These are phyloP conservation scores for Fragaria iinumae DNA, from an alignment of 306 rosid genomes.

Conservation along the genomic window DNA sequence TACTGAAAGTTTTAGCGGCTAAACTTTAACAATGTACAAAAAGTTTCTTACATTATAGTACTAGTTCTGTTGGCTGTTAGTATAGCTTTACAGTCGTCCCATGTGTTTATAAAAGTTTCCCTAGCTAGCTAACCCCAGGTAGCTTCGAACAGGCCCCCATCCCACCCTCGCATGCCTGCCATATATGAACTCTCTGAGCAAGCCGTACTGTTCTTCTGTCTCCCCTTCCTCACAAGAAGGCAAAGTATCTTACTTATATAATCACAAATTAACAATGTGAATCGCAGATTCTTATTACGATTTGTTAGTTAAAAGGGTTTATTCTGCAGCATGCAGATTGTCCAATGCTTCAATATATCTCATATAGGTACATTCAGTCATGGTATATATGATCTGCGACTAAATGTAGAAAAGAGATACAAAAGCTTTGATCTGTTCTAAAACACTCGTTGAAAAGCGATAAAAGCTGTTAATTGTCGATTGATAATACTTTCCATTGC, in stretches of 20 bases:
- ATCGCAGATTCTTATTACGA: not conserved
- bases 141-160: constrained; percentile 5
- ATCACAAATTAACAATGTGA: not conserved
- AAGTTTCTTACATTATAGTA: not conserved
- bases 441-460: too few species aligned
- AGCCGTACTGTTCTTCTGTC: not conserved
- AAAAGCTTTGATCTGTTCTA: too few species aligned
- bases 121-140: not conserved
- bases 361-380: not conserved
- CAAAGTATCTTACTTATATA: not conserved
- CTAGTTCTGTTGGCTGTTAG: not conserved
- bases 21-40: not conserved
- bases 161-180: not conserved
- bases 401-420: too few species aligned
- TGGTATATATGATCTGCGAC: too few species aligned
- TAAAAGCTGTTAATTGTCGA: not conserved
- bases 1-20: not conserved
- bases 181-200: not conserved
- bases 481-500: not conserved
- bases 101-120: constrained; percentile 19
- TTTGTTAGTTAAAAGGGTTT: not conserved
- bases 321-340: not conserved
- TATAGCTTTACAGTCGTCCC: constrained; percentile 23
- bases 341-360: not conserved
- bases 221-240: constrained; percentile 12